Evolutionary conservation across 169 alveolate species (phyloP).

Genomic region (Cryptosporidium tyzzeri): DNA sequence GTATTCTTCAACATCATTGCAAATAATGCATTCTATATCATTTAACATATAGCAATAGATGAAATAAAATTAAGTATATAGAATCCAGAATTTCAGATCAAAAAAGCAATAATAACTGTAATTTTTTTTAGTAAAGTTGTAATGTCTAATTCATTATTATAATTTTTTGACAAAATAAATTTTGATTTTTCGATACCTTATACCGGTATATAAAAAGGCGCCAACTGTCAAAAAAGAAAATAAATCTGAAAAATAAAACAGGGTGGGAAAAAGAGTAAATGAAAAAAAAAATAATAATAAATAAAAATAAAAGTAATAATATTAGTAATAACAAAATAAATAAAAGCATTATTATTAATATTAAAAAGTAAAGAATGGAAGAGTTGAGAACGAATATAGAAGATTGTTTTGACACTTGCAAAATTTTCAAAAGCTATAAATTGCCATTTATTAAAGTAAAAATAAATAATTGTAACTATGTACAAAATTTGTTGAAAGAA

Average conservation of each 20-base stretch:
- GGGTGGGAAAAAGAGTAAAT: neutral
- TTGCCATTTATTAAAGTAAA: slow-evolving; percentile 31
- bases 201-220: slow-evolving; percentile 6
- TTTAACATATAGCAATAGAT: slow-evolving; percentile 40
- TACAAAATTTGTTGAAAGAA: slow-evolving; percentile 10
- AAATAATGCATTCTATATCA: slow-evolving; percentile 46
- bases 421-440: slow-evolving; percentile 10
- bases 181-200: neutral
- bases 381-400: neutral
- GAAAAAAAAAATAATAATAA: neutral
- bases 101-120: neutral
- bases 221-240: neutral
- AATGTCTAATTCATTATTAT: neutral
- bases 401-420: slow-evolving; percentile 3
- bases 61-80: neutral
- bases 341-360: neutral
- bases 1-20: slow-evolving; percentile 31
- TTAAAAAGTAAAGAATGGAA: neutral
- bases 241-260: neutral
- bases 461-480: slow-evolving; percentile 12
- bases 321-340: too few species aligned
- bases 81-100: neutral
- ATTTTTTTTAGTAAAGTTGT: neutral
- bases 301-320: too few species aligned
- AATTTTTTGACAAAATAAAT: neutral